Base-by-base conservation (phyloP, 2,329 filamentous ascomycete species). In the Sporothrix brasiliensis region DNA sequence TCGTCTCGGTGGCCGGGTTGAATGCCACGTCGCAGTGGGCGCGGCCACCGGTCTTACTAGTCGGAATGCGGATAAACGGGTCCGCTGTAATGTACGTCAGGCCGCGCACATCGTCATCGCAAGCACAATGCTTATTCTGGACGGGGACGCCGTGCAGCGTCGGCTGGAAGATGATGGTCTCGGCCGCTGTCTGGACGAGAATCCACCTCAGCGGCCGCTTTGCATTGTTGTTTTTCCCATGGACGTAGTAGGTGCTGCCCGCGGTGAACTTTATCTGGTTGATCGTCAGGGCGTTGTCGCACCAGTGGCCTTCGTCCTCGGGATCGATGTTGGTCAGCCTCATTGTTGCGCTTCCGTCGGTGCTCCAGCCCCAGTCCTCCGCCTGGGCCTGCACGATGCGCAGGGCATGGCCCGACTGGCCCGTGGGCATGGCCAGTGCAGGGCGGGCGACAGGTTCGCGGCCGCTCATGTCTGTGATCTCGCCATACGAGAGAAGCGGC, bases 21-120 rank as follows among this genome's bases (percentile, higher is more conserved):
- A 93, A 91, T 0, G 86, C 79, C 3, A 91, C 81, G 78, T 93
- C 89, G 0, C 84, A 83, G 74, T 92, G 89, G 0, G 82, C 76
- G 41, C 79, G 80, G 1, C 85, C 85, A 1, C 86, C 88, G 0
- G 87, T 89, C 41, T 85, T 79, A 2, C 81, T 77, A 16, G 81
- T 80, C 0, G 80, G 77, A n/a, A 93, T 77, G 11, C 80, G 83
- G 7, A 87, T 76, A 2, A 91, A 75, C 0, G 84, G 84, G 58
- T 87, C 88, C 2, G 85, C 79, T 52, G 85, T 81, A 19, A 93
- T 82, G 67, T 81, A 81, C 0, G 88, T 88, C 3, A 83, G 75
- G 1, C 75, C 77, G 77, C 77, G 52, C 74, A 72, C 54, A 58
- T 74, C 68, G 21, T 69, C 61, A 52, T 67, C 44, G 21, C 73